A percentile compares a stretch with the other conserved stretches of the same genome.
Evolutionary conservation across 2,329 filamentous ascomycete species (phyloP).

Genomic region (Xylaria arbuscula): DNA sequence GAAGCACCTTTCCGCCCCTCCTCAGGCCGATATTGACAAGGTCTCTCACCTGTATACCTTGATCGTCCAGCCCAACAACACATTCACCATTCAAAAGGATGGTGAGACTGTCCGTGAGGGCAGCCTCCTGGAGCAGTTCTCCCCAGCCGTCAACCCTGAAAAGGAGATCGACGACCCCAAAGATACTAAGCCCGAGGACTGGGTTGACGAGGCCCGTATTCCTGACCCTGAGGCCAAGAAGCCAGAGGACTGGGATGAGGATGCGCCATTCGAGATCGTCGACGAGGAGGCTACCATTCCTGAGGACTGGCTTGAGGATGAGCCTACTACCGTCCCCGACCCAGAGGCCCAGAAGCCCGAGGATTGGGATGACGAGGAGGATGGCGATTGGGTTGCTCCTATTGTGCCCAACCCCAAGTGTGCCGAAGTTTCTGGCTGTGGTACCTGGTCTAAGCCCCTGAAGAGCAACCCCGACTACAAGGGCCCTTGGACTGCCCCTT

Average conservation of each 20-base stretch:
- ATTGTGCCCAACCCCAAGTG: conserved; percentile 97
- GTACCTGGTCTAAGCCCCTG: conserved; percentile 89
- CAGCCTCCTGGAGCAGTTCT: conserved; percentile 93
- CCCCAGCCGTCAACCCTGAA: conserved; percentile 89
- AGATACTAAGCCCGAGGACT: conserved; percentile 93
- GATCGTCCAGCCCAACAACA: conserved; percentile 96
- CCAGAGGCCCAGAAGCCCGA: conserved; percentile 97
- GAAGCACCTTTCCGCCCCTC: conserved; percentile 92
- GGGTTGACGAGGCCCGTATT: conserved; percentile 95
- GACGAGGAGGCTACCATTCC: conserved; percentile 92
- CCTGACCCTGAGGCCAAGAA: conserved; percentile 92
- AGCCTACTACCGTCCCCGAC: conserved; percentile 84
- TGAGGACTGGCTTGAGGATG: conserved; percentile 94
- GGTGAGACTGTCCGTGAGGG: conserved; percentile 89
- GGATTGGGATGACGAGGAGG: conserved; percentile 99
- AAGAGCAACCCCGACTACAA: conserved; percentile 97
- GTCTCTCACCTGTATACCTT: conserved; percentile 95
- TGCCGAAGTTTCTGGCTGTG: conserved; percentile 90
- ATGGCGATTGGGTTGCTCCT: conserved; percentile 95
- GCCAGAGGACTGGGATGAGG: conserved; percentile 99
- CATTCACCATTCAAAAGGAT: conserved; percentile 91
- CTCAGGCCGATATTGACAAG: conserved; percentile 89
- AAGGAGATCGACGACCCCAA: conserved; percentile 95
- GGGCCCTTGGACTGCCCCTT: conserved; percentile 95
- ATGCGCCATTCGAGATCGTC: conserved; percentile 94